These are phyloP conservation scores for Stropharia rugosoannulata DNA, from an alignment of 768 basidiomycete genomes.

Conservation along the genomic window DNA sequence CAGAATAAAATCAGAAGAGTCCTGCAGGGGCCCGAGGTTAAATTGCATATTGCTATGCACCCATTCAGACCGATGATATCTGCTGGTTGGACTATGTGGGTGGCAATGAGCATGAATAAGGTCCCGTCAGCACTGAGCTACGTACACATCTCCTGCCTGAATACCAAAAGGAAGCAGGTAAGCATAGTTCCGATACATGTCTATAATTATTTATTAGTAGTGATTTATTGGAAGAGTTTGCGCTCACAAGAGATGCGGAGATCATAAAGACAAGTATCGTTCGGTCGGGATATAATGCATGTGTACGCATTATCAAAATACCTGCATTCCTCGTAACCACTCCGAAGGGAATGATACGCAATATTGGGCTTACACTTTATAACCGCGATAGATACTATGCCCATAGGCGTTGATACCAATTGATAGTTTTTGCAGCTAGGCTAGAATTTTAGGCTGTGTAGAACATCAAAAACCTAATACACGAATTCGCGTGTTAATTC, in stretches of 20 bases:
- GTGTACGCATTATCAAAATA: not conserved
- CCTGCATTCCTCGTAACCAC: not conserved
- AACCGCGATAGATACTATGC: not conserved
- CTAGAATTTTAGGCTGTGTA: no score
- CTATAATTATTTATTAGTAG: not conserved
- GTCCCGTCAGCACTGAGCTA: not conserved
- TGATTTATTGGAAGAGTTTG: not conserved
- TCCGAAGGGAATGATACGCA: no score
- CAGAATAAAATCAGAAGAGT: slow-evolving; percentile 15
- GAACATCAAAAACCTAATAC: no score
- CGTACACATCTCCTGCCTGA: slow-evolving; percentile 10
- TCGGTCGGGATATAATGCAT: not conserved
- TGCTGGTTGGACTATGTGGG: not conserved
- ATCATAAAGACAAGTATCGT: not conserved
- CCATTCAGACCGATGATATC: not conserved
- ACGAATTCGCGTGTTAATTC: no score
- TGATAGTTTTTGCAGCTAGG: slow-evolving; percentile 4
- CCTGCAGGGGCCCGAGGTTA: not conserved
- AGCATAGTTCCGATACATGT: slow-evolving; percentile 14
- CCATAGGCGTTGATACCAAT: not conserved
- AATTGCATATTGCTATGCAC: not conserved
- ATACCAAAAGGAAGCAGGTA: slow-evolving; percentile 10
- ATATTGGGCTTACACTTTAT: not conserved
- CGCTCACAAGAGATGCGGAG: not conserved
- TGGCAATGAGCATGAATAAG: not conserved